Percentiles rank a stretch among this genome's conserved stretches.
Conservation (phyloP, 2,329 filamentous ascomycete species). For the Eurotiales sp. region DNA sequence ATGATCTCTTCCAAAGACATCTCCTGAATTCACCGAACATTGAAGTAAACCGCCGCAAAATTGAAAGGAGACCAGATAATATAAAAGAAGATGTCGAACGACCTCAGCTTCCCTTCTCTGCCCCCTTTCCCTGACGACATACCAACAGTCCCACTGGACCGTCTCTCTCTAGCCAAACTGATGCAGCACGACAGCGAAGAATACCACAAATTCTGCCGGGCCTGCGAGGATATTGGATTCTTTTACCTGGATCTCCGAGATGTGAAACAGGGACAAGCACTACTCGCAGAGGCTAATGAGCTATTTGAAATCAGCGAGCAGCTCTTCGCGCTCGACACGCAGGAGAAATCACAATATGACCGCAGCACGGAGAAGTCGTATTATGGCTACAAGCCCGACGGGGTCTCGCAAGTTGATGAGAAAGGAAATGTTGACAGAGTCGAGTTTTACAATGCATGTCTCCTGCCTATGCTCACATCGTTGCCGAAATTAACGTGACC, state of each 20-base stretch:
- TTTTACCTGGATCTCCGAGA: constrained; percentile 53
- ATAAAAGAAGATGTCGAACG: constrained; percentile 7
- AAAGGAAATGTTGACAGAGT: constrained; percentile 49
- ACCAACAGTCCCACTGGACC: constrained; percentile 42
- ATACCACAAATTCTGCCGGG: constrained; percentile 32
- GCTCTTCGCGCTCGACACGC: constrained; percentile 47
- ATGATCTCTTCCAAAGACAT: no score
- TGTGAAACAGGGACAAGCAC: constrained; percentile 31
- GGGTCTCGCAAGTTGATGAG: constrained; percentile 45
- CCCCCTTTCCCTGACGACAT: constrained; percentile 43
- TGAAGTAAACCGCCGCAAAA: no score
- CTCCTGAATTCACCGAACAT: no score
- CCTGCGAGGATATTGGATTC: constrained; percentile 52
- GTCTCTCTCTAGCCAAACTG: constrained; percentile 39
- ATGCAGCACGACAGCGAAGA: constrained; percentile 33
- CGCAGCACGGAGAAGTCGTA: constrained; percentile 49
- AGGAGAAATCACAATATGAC: constrained; percentile 56
- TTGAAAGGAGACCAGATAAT: no score
- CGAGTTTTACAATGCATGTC: constrained; percentile 53
- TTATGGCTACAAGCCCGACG: constrained; percentile 52
- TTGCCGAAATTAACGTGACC: no score
- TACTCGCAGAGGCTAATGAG: constrained; percentile 43
- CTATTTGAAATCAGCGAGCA: constrained; percentile 46
- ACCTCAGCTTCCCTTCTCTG: constrained; percentile 25
- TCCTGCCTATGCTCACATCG: background rate